Evolutionary conservation across 2,329 filamentous ascomycete genomes (phyloP), one percentile per base, ranked within the genome.

Genomic region (Rhytidhysteron rufulum): DNA sequence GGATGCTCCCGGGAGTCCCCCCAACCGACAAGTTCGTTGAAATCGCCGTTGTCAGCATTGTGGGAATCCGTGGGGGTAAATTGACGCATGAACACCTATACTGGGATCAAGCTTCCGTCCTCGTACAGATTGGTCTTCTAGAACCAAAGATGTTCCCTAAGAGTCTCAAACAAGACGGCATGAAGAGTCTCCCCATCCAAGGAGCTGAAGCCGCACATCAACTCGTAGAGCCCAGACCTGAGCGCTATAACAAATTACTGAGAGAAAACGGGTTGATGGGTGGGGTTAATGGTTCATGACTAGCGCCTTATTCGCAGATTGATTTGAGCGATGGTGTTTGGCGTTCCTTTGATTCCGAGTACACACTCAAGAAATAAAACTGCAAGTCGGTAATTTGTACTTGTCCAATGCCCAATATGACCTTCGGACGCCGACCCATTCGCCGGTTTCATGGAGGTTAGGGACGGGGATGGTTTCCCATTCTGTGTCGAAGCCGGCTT

Each of bases 361-460:
- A 15, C 13, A 24, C 37, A 27, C n/a, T 71, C 71, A 86, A 45
- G 79, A 79, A 66, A 90, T 75, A 54, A 90, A 87, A 36, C 75
- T 85, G 68, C 85, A 89, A 33, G 81, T 76, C 2, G 87, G 87
- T 50, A 91, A 69, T 38, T 79, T 78, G 63, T 93, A 93, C 53
- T 77, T 82, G 45, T 88, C 80, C 39, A 97, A 72, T 21, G 85
- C 86, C 90, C 91, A 97, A 64, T 97, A 97, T 43, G 86, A 82
- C 55, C 90, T 80, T 59, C 85, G 80, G 11, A 96, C 87, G 1
- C 90, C 91, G 50, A 88, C 78, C 93, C 93, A 98, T 57, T 91
- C 86, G 5, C 83, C 83, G 27, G 79, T 77, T 51, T 80, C 71
- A 10, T 83, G 79, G 38, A 95, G 68, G 41, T 79, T 80, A 13